A percentile compares a stretch with the other conserved stretches of the same genome.
Conservation (phyloP, 495 filamentous ascomycete species). For the Xylaria castorea region DNA sequence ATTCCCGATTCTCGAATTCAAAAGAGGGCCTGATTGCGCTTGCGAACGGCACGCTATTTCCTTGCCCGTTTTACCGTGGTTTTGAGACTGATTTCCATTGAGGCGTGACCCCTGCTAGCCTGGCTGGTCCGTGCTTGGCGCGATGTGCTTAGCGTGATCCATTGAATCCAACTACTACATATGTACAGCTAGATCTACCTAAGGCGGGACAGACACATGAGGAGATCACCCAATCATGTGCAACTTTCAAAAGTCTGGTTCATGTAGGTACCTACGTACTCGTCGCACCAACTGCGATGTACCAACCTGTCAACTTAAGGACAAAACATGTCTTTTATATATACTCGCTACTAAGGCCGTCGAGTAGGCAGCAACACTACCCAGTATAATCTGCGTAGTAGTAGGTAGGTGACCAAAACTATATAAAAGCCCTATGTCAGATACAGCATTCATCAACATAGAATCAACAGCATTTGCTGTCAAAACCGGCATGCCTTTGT, state of each 20-base stretch:
- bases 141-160: not conserved
- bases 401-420: not conserved
- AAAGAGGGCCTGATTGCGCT: slow-evolving; percentile 28
- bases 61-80: slow-evolving; percentile 25
- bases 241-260: not conserved
- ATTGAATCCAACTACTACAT: not conserved
- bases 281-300: not conserved
- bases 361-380: not conserved
- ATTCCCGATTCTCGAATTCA: slow-evolving; percentile 27
- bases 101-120: slow-evolving; percentile 18
- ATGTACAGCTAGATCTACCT: too few relatives aligned
- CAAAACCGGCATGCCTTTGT: not conserved
- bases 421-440: not conserved
- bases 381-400: not conserved
- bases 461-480: not conserved
- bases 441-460: not conserved
- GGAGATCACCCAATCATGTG: slow-evolving; percentile 2
- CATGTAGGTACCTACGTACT: not conserved
- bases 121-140: slow-evolving; percentile 18
- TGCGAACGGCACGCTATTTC: slow-evolving; percentile 28
- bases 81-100: slow-evolving; percentile 28
- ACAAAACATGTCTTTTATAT: not conserved
- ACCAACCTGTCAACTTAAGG: not conserved
- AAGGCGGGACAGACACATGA: not conserved
- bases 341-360: not conserved